Conservation (phyloP, 495 filamentous ascomycete genomes). For the Penicillium manginii region DNA sequence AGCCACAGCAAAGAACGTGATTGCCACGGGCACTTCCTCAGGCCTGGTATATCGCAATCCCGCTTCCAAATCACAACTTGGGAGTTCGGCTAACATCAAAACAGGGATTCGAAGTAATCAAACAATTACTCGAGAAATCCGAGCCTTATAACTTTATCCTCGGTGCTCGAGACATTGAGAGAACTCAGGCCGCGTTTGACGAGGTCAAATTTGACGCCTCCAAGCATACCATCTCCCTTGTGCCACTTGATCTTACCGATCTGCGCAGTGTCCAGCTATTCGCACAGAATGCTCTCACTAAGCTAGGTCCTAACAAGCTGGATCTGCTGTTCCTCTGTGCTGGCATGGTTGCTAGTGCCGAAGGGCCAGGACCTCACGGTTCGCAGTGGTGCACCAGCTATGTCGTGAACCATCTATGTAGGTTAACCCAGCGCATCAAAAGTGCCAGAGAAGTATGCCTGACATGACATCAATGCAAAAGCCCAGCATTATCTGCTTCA, state of each 20-base stretch:
- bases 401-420: conserved; percentile 36
- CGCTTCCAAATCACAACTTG: neutral
- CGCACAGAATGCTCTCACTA: conserved; percentile 22
- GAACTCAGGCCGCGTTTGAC: conserved; percentile 25
- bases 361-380: conserved; percentile 29
- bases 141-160: conserved; percentile 34
- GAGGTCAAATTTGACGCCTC: conserved; percentile 25
- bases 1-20: conserved; percentile 22
- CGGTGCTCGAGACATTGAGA: conserved; percentile 29
- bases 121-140: conserved; percentile 30
- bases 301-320: conserved; percentile 21
- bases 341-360: conserved; percentile 23
- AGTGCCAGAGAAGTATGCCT: neutral
- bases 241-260: conserved; percentile 29
- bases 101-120: conserved; percentile 36
- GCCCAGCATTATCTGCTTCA: conserved; percentile 37
- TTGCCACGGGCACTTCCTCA: conserved; percentile 35
- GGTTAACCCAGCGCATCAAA: conserved; percentile 6
- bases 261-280: conserved; percentile 33
- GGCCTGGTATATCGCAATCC: conserved; percentile 27
- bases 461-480: neutral
- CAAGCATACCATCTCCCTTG: conserved; percentile 25
- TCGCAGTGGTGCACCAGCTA: conserved; percentile 32
- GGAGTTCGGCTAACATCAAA: conserved; percentile 6
- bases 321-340: conserved; percentile 30